These are phyloP conservation scores for Asclepias syriaca DNA, from an alignment of 257 asterid genomes.

Conservation along the genomic window DNA sequence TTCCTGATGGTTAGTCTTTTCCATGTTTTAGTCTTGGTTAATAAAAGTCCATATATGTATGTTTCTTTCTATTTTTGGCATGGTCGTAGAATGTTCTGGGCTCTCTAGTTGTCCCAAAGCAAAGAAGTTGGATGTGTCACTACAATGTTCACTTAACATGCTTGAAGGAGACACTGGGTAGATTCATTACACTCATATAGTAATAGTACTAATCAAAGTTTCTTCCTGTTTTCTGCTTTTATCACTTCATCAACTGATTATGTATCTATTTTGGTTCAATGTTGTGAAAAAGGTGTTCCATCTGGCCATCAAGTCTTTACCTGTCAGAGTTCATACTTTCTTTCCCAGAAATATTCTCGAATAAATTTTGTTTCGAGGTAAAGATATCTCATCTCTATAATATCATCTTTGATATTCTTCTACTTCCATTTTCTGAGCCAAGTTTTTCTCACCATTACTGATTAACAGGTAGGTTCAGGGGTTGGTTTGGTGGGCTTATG, in stretches of 20 bases:
- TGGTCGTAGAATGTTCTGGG: slow-evolving; percentile 36
- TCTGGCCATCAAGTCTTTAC: slow-evolving; percentile 96
- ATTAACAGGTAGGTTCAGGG: slow-evolving; percentile 82
- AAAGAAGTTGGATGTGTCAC: slow-evolving; percentile 47
- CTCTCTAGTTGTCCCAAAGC: slow-evolving; percentile 32
- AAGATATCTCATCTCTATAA: slow-evolving; percentile 24
- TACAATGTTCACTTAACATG: slow-evolving; percentile 83
- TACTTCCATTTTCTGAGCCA: background rate
- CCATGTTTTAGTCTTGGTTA: slow-evolving; percentile 1
- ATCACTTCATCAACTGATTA: background rate
- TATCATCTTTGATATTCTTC: slow-evolving; percentile 1
- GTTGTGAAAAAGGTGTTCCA: slow-evolving; percentile 59
- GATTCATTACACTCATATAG: background rate
- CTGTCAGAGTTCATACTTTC: slow-evolving; percentile 91
- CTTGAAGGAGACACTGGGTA: slow-evolving; percentile 99
- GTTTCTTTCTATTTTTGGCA: slow-evolving; percentile 10
- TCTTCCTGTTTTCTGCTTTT: background rate
- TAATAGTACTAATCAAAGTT: background rate
- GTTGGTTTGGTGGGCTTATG: slow-evolving; percentile 89
- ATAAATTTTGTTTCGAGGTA: slow-evolving; percentile 92
- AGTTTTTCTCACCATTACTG: background rate
- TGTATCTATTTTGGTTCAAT: slow-evolving; percentile 11
- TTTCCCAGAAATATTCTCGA: slow-evolving; percentile 63
- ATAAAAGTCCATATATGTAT: background rate
- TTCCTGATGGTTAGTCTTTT: slow-evolving; percentile 45